Conservation (phyloP, 345 rosid species). For the Pistacia atlantica region DNA sequence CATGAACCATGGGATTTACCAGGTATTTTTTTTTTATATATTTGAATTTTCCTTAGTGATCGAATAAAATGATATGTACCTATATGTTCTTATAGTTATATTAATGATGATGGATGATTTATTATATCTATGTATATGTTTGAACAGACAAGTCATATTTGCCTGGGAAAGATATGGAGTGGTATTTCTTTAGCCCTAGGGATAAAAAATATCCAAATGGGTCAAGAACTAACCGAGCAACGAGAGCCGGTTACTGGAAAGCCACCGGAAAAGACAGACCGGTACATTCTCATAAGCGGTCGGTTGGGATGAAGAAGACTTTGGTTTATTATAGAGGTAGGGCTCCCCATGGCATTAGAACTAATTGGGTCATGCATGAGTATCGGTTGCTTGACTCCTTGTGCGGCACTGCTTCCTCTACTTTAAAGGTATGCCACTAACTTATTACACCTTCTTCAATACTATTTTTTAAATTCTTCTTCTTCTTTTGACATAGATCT, state of each 20-base stretch:
- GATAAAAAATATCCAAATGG: conserved; percentile 85
- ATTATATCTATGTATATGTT: no score
- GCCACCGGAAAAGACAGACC: conserved; percentile 74
- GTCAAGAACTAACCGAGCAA: conserved; percentile 75
- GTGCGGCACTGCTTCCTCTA: conserved; percentile 30
- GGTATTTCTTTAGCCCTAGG: conserved; percentile 79
- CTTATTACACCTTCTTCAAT: no score
- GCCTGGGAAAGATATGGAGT: conserved; percentile 80
- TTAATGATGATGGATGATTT: background rate
- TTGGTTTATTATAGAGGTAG: conserved; percentile 75
- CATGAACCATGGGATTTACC: conserved; percentile 89
- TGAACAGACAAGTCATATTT: conserved; percentile 66
- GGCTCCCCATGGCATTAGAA: conserved; percentile 67
- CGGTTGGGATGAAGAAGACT: conserved; percentile 81
- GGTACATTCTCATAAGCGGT: conserved; percentile 47
- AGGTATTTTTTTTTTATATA: conserved; percentile 34
- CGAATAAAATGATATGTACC: background rate
- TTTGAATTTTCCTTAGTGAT: background rate
- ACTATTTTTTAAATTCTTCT: no score
- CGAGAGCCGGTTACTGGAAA: conserved; percentile 75
- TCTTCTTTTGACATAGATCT: background rate
- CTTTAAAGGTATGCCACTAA: conserved; percentile 31
- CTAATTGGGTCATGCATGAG: conserved; percentile 85
- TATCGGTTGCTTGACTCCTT: conserved; percentile 53
- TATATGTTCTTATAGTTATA: background rate